Evolutionary conservation across 371 early-diverging fungal species (phyloP).

Genomic region (Amoeboaphelidium occidentale): DNA sequence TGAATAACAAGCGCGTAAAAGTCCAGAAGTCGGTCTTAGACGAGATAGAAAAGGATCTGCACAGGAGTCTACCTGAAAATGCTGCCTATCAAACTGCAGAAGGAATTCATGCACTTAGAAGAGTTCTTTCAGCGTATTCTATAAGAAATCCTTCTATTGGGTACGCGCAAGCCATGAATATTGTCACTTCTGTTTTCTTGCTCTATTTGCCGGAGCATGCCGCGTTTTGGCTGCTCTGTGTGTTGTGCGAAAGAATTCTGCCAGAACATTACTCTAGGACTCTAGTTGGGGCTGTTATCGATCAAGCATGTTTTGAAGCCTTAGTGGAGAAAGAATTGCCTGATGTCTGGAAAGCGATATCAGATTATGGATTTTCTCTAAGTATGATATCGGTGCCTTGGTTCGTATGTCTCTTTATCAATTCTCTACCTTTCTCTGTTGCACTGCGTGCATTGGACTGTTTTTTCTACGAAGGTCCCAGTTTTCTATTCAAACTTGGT

Average conservation of each 20-base stretch:
- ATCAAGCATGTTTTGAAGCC: constrained; percentile 26
- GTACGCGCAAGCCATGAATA: constrained; percentile 97
- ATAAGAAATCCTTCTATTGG: constrained; percentile 49
- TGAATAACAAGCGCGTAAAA: neutral
- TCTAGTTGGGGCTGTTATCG: constrained; percentile 31
- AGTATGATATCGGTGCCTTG: constrained; percentile 32
- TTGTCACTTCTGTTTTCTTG: constrained; percentile 73
- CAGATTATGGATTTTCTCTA: constrained; percentile 24
- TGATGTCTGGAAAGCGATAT: constrained; percentile 18
- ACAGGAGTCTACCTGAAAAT: constrained; percentile 67
- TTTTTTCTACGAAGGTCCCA: constrained; percentile 21
- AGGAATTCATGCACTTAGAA: constrained; percentile 67
- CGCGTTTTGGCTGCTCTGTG: neutral
- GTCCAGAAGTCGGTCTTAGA: neutral
- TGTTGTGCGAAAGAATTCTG: constrained; percentile 14
- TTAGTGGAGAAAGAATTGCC: constrained; percentile 24
- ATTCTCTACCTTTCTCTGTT: constrained; percentile 17
- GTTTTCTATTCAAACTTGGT: constrained; percentile 29
- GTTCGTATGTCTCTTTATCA: constrained; percentile 34
- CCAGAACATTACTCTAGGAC: constrained; percentile 39
- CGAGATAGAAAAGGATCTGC: constrained; percentile 1
- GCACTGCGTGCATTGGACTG: constrained; percentile 15
- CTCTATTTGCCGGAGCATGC: constrained; percentile 72
- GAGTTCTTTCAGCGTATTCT: constrained; percentile 49
- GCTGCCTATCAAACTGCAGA: constrained; percentile 67